Evolutionary conservation across 768 basidiomycete genomes (phyloP), one percentile per base, ranked within the genome.

Genomic region (Boletus pseudo-olivaceus): DNA sequence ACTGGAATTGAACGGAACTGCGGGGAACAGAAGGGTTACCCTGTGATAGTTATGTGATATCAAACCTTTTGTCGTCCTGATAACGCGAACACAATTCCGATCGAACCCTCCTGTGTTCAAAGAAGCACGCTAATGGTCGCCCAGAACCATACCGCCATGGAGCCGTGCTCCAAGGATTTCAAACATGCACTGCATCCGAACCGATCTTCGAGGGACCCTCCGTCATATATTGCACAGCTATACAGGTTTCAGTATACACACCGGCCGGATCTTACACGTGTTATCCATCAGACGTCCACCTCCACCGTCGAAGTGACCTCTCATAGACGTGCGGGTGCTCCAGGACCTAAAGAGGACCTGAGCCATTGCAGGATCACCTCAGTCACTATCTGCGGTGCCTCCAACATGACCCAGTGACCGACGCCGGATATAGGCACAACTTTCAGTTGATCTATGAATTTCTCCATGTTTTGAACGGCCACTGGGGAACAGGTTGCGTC

Each of bases 371-470:
- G 51, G n/a, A 84, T 72, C 43, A 61, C 75, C 7, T 77, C 63
- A 1, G 80, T 81, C 32, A 89, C 74, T 26, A 74, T 74, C 41
- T 85, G 79, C 34, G 77, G 76, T 23, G 80, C 80, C 61, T 89
- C 81, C 1, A 84, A 53, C 82, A 87, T 77, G 1, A 90, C 44
- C 87, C 88, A 90, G 63, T 89, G 88, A 2, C 85, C 85, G 26
- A 66, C 71, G 10, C 75, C 81, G 46, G 84, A 77, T 10, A 88
- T 53, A 10, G 75, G 74, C 27, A 85, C 68, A 46, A 80, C 75
- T 54, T 81, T 77, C 23, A 85, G 68, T 26, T 71, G 69, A 6
- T 76, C 62, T 35, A 87, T 75, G 53, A 83, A 81, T 53, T 79
- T 81, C 35, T 68, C 72, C 11, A 78, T 69, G 26, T 77, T 77